These are phyloP conservation scores for Heliamphora pulchella DNA, from an alignment of 179 eudicot species.

Conservation along the genomic window DNA sequence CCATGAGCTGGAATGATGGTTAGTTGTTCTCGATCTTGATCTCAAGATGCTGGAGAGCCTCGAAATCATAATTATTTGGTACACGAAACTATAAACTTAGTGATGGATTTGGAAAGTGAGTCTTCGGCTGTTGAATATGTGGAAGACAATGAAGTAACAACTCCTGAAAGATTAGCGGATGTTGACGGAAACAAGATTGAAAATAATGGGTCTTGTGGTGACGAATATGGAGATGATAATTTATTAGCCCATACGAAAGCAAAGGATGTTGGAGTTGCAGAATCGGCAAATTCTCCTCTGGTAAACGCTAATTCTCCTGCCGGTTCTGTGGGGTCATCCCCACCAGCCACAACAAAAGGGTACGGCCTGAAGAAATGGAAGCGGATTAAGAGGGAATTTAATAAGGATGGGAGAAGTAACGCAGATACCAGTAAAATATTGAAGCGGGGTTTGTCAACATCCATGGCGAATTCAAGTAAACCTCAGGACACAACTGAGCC, in stretches of 20 bases:
- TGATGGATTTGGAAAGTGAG: constrained; percentile 33
- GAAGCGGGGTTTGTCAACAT: constrained; percentile 39
- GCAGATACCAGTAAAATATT: constrained; percentile 30
- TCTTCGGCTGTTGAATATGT: constrained; percentile 22
- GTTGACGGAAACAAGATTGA: constrained; percentile 19
- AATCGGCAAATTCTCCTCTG: constrained; percentile 1
- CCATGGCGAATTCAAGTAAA: constrained; percentile 17
- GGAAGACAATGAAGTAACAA: constrained; percentile 23
- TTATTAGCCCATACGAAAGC: constrained; percentile 1
- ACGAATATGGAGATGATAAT: background rate
- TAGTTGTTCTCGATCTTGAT: constrained; percentile 39
- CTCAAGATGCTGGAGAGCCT: constrained; percentile 11
- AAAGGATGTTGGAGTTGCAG: constrained; percentile 15
- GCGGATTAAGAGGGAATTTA: constrained; percentile 48
- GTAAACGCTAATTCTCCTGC: background rate
- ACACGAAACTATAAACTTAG: background rate
- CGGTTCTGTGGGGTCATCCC: constrained; percentile 10
- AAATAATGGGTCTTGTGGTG: constrained; percentile 21
- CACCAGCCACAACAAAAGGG: constrained; percentile 36
- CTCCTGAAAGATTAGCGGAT: constrained; percentile 9
- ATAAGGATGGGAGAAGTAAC: constrained; percentile 27
- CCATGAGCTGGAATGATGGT: constrained; percentile 29
- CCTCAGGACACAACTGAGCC: constrained; percentile 18
- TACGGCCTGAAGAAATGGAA: constrained; percentile 73
- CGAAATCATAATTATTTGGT: background rate